Base-by-base conservation (phyloP, 1,284 basidiomycete genomes). In the Apiotrichum gamsii region DNA sequence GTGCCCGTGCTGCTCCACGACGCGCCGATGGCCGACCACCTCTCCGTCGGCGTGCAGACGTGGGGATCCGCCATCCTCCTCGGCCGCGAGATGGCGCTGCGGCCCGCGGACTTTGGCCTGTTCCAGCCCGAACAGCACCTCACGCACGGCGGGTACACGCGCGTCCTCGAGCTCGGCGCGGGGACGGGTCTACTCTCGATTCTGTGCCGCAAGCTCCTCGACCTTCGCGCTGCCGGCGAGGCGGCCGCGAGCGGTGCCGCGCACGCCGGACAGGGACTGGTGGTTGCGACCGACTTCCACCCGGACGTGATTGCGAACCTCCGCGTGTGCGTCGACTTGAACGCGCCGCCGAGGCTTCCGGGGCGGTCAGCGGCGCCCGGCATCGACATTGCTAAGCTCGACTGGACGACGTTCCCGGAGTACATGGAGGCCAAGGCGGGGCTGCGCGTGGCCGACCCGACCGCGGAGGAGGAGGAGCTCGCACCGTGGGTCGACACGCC, bases 31-130 rank as follows among this genome's bases (percentile, higher is more conserved):
- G 79, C 82, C 29, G 84, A 90, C 61, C 84, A 84, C 57, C 74
- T 78, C 4, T 82, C 80, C 43, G 84, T 91, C 16, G 90, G 90
- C 6, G 84, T 88, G 16, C 89, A 93, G 69, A 94, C 90, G 0
- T 94, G 90, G 90, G 90, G 89, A 2, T 80, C 82, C 5, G 85
- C 87, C 1, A 89, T 85, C 56, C 80, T 93, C 5, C 77, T 94
- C 33, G 81, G 87, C 0, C 82, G 90, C 60, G 78, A 84, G 70
- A 80, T 93, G 43, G 78, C 80, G 1, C 76, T 82, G 18, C 64
- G 76, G 21, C 86, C 87, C 0, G 61, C 49, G 1, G 51, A 57
- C 16, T 69, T 66, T 44, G 67, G 62, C 8, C 48, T 70, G 13
- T 62, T 61, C 49, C 37, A 29, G 5, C 14, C 19, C 13, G 5